phyloP scores from a whole-genome alignment of 2,329 filamentous ascomycete species.

The Gremmenia infestans region DNA sequence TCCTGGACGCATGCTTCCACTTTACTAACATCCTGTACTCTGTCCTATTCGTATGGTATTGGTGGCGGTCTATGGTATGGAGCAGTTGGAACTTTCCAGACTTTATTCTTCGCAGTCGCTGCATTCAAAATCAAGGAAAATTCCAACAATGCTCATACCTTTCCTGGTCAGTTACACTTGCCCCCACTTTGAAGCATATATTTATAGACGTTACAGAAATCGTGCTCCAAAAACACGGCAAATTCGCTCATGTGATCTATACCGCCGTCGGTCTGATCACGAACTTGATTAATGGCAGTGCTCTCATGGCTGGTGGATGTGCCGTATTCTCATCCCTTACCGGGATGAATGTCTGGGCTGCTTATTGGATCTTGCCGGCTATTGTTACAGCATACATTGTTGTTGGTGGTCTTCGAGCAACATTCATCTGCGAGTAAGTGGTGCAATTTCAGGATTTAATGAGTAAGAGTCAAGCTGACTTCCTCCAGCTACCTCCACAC shows the following conservation, averaged over 20 bases:
- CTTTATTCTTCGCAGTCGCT: conserved; percentile 79
- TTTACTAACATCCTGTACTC: conserved; percentile 1
- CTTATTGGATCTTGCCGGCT: not conserved
- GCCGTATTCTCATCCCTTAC: not conserved
- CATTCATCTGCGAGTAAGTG: conserved; percentile 3
- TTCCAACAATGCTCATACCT: no score
- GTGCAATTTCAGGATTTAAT: not conserved
- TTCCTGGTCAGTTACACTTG: no score
- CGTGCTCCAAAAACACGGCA: not conserved
- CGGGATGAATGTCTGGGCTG: not conserved
- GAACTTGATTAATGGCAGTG: conserved; percentile 1
- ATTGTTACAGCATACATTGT: conserved; percentile 1
- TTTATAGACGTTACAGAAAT: no score
- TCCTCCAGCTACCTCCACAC: conserved; percentile 4
- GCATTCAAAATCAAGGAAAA: conserved; percentile 63
- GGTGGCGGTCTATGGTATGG: not conserved
- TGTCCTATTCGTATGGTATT: not conserved
- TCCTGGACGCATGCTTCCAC: conserved; percentile 3
- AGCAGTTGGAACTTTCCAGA: conserved; percentile 68
- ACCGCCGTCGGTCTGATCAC: not conserved
- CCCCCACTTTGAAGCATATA: no score
- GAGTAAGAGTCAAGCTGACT: not conserved
- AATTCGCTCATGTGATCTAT: not conserved
- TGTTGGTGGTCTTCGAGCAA: conserved; percentile 2
- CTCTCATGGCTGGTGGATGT: not conserved